phyloP scores from a whole-genome alignment of 495 filamentous ascomycete species.

The Aspergillus carlsbadensis region DNA sequence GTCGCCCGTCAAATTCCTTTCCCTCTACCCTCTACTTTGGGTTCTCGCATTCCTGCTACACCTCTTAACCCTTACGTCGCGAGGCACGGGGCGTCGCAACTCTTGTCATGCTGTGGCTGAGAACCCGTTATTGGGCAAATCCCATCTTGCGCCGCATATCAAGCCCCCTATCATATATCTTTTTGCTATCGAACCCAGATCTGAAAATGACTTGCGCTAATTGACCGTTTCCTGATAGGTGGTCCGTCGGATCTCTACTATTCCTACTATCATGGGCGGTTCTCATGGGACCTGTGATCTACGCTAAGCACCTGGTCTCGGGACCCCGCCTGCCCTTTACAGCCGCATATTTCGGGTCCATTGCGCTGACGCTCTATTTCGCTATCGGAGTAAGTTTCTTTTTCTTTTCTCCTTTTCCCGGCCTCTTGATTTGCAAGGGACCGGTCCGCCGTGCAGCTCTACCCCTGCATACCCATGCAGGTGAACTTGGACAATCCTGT shows the following conservation, averaged over 20 bases:
- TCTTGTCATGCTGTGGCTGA: slow-evolving; percentile 21
- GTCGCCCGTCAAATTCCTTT: slow-evolving; percentile 41
- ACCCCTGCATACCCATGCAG: slow-evolving; percentile 8
- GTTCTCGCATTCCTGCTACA: background rate
- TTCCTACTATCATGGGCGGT: slow-evolving; percentile 94
- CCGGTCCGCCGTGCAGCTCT: background rate
- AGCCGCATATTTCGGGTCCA: slow-evolving; percentile 94
- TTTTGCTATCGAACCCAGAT: background rate
- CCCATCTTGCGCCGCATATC: slow-evolving; percentile 14
- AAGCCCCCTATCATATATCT: slow-evolving; percentile 3
- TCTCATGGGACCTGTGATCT: slow-evolving; percentile 83
- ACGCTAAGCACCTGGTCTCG: slow-evolving; percentile 82
- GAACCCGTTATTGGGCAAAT: slow-evolving; percentile 6
- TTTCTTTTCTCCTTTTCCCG: background rate
- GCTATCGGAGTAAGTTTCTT: slow-evolving; percentile 75
- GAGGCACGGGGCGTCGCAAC: slow-evolving; percentile 15
- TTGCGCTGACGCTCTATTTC: slow-evolving; percentile 87
- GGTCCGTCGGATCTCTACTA: slow-evolving; percentile 87
- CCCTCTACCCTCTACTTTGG: slow-evolving; percentile 8
- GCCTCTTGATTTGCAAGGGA: background rate
- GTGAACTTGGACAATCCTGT: background rate
- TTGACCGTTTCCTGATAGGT: slow-evolving; percentile 54
- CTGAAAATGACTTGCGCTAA: slow-evolving; percentile 23
- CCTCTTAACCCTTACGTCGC: background rate
- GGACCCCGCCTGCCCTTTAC: slow-evolving; percentile 87